Evolutionary conservation across 306 rosid species (phyloP).

Genomic region (Sesbania bispinosa): DNA sequence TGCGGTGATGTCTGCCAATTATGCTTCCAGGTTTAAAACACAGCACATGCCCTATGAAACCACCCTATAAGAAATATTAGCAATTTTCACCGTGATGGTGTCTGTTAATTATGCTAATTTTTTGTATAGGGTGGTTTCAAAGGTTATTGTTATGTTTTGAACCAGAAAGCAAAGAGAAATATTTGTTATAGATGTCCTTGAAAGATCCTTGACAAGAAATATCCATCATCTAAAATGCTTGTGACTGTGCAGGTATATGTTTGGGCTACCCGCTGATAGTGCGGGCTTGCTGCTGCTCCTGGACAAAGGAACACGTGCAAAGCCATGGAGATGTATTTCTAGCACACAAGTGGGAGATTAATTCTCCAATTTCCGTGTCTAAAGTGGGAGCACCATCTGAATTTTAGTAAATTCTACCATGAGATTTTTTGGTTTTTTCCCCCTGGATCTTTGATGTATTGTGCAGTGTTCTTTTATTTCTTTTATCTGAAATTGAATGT

Average conservation of each 20-base stretch:
- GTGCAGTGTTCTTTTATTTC: conserved; percentile 51
- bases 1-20: background rate
- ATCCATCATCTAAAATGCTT: conserved; percentile 23
- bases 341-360: conserved; percentile 59
- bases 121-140: background rate
- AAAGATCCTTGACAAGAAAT: background rate
- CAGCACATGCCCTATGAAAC: background rate
- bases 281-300: conserved; percentile 79
- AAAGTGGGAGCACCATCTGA: conserved; percentile 27
- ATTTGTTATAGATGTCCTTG: background rate
- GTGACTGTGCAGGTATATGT: conserved; percentile 59
- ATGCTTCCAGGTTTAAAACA: background rate
- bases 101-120: background rate
- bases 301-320: conserved; percentile 51
- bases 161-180: background rate
- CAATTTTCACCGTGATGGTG: background rate
- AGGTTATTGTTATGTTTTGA: background rate
- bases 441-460: conserved; percentile 38
- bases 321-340: conserved; percentile 78
- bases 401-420: conserved; percentile 19
- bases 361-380: conserved; percentile 28
- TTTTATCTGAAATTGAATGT: conserved; percentile 42
- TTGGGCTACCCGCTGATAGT: conserved; percentile 51
- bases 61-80: background rate
- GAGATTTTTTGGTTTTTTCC: conserved; percentile 13